phyloP scores from a whole-genome alignment of 371 early-diverging fungal genomes.

The Basidiobolus meristosporus region DNA sequence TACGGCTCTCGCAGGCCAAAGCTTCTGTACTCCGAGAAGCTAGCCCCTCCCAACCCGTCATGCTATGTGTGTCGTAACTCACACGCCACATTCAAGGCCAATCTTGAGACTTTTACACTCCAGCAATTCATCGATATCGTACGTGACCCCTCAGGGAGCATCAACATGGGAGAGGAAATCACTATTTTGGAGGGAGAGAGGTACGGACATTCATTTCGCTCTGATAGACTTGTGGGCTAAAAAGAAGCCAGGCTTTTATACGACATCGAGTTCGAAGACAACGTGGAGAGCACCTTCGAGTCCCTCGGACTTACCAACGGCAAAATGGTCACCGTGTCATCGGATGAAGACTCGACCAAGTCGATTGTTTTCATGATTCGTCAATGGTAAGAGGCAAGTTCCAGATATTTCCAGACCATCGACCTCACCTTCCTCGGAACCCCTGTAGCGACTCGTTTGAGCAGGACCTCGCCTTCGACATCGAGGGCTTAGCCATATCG shows the following conservation, averaged over 20 bases:
- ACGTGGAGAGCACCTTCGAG: constrained; percentile 26
- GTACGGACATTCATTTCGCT: too few relatives aligned
- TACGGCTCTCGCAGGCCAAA: constrained; percentile 22
- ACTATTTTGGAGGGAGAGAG: constrained; percentile 28
- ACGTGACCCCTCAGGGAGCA: constrained; percentile 15
- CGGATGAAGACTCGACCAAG: constrained; percentile 18
- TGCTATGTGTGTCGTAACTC: constrained; percentile 34
- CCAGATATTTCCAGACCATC: too few relatives aligned
- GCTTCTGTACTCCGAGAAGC: constrained; percentile 22
- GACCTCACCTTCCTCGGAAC: too few relatives aligned
- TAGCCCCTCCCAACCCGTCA: constrained; percentile 27
- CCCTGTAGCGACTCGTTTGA: too few relatives aligned
- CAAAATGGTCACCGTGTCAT: constrained; percentile 23
- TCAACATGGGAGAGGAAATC: constrained; percentile 19
- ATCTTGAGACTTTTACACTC: constrained; percentile 20
- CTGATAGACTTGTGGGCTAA: too few relatives aligned
- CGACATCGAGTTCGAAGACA: constrained; percentile 84
- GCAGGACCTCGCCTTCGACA: too few relatives aligned
- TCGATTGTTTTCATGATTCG: constrained; percentile 1
- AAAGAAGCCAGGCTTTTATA: constrained; percentile 64
- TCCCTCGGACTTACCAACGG: constrained; percentile 35
- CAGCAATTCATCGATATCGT: constrained; percentile 23
- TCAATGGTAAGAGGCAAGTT: too few relatives aligned
- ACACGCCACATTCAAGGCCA: constrained; percentile 17
- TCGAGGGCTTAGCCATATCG: too few relatives aligned